Base-by-base conservation (phyloP, 768 basidiomycete species). In the Suillus placidus region DNA sequence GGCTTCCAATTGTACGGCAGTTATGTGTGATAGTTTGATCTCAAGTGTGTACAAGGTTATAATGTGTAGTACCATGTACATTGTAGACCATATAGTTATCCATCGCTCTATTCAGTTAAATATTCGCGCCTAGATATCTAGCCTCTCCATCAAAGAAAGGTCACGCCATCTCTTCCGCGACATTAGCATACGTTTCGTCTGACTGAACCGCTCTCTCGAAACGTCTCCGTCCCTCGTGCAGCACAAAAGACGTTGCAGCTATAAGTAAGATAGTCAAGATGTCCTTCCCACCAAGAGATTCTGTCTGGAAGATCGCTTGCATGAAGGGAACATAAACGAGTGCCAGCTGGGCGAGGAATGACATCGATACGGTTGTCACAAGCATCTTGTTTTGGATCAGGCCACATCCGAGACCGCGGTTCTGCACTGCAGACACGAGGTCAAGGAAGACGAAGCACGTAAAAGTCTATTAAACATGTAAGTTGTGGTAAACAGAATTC, bases 371-470 rank as follows among this genome's bases (percentile, higher is more conserved):
- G 0, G 97, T 98, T 68, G 88, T 82, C 67, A 97, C 78, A 65
- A 98, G 83, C 93, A 98, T 96, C 72, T 85, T 85, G 82, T 99
- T 99, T 73, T 90, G 89, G 64, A 87, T 80, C 37, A 98, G 73
- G 7, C 88, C 89, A 70, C 95, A 97, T 51, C 90, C 88, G 18
- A 99, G 85, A 13, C 95, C 95, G 62, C 97, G 93, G 77, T 93
- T 97, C 76, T 99, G 96, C 38, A 97, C 78, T 1, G 97, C 97
- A 45, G 95, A 98, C 12, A 95, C 92, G 52, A 99, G 87, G 78
- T 99, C 97, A 67, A 99, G 90, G 83, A 98, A 93, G 65, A 99
- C 97, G 79, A 99, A 99, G 74, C 89, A 91, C 20, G 95, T 92
- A 78, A 99, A 99, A 32, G 97, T 97, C 97, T 97, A 77, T n/a